Evolutionary conservation across 441 rosid species (phyloP).

Genomic region (Lepidium campestre): DNA sequence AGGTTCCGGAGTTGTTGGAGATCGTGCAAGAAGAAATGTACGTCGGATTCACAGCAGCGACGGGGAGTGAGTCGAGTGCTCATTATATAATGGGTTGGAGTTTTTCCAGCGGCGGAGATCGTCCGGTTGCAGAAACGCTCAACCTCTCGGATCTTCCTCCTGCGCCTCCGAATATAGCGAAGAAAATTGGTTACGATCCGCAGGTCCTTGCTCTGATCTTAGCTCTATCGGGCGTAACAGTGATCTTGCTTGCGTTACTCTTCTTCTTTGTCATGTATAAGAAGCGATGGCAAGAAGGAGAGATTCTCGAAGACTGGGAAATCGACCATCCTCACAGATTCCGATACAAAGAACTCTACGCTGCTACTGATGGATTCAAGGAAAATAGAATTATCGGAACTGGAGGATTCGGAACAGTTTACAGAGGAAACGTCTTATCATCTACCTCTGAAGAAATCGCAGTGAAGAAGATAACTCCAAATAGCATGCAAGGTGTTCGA

Average conservation of each 20-base stretch:
- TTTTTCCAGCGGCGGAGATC: conserved; percentile 31
- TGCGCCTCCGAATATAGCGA: conserved; percentile 25
- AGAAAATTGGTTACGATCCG: conserved; percentile 18
- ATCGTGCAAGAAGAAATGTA: conserved; percentile 37
- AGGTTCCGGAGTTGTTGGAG: not conserved
- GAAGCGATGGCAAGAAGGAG: conserved; percentile 22
- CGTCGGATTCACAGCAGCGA: conserved; percentile 65
- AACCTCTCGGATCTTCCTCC: conserved; percentile 36
- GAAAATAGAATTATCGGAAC: conserved; percentile 53
- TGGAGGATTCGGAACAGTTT: conserved; percentile 77
- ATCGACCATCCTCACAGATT: conserved; percentile 73
- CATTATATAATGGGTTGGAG: conserved; percentile 76
- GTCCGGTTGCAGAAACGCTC: conserved; percentile 20
- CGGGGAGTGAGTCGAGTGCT: conserved; percentile 46
- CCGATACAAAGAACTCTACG: conserved; percentile 46
- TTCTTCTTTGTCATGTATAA: conserved; percentile 18
- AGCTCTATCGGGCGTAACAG: conserved; percentile 31
- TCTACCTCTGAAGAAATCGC: conserved; percentile 40
- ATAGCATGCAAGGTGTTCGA: conserved; percentile 61
- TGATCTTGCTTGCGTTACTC: conserved; percentile 32
- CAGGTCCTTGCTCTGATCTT: conserved; percentile 36
- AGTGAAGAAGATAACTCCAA: conserved; percentile 57
- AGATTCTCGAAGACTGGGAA: conserved; percentile 71
- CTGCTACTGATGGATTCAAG: conserved; percentile 63
- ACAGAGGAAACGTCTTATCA: conserved; percentile 43